These are phyloP conservation scores for Malus orientalis DNA, from an alignment of 306 rosid genomes.

Conservation along the genomic window DNA sequence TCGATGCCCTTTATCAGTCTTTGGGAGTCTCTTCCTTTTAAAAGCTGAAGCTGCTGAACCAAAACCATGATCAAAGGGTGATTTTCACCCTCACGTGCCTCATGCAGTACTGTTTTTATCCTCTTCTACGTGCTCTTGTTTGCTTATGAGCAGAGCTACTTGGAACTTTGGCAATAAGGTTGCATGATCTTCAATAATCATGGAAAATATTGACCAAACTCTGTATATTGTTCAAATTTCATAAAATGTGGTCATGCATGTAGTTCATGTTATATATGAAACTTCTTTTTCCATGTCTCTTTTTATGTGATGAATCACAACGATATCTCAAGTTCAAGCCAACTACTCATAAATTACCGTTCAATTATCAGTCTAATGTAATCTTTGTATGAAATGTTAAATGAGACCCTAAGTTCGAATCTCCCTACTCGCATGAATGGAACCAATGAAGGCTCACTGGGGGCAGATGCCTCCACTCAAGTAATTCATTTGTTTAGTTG, in stretches of 20 bases:
- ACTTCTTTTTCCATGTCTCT: not conserved
- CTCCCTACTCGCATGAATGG: not conserved
- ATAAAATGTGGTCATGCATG: not conserved
- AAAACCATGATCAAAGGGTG: not conserved
- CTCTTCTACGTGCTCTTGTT: not conserved
- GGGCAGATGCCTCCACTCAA: too few relatives aligned
- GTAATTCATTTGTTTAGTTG: too few relatives aligned
- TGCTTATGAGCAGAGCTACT: not conserved
- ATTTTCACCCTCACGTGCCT: not conserved
- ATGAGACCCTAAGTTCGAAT: not conserved
- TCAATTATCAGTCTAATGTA: not conserved
- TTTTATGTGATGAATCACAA: too few relatives aligned
- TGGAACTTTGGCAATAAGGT: not conserved
- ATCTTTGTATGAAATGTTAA: not conserved
- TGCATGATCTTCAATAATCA: not conserved
- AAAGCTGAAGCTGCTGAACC: constrained; percentile 15
- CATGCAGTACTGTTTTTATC: not conserved
- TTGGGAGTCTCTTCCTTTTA: not conserved
- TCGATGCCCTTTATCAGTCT: constrained; percentile 11
- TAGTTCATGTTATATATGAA: not conserved
- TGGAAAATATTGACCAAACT: not conserved
- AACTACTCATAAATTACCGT: too few relatives aligned
- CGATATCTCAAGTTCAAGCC: not conserved
- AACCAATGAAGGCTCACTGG: too few relatives aligned
- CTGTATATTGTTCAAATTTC: not conserved